phyloP scores from a whole-genome alignment of 129 eudicot genomes.

The Tagetes patula region DNA sequence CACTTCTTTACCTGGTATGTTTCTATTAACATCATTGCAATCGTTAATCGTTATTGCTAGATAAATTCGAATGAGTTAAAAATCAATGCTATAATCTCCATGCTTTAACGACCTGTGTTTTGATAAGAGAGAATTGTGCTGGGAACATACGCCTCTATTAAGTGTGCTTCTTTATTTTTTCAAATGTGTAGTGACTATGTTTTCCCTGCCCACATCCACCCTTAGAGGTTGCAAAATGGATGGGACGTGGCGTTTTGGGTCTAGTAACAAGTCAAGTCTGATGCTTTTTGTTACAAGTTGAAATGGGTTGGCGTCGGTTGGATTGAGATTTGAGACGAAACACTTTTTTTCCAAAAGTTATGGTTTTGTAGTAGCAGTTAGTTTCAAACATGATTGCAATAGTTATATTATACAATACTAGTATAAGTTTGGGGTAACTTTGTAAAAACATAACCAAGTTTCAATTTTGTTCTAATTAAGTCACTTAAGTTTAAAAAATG shows the following conservation, averaged over 20 bases:
- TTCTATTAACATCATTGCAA: not conserved
- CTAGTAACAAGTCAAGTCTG: not conserved
- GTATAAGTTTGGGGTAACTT: not conserved
- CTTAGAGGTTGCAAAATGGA: not conserved
- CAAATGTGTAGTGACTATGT: not conserved
- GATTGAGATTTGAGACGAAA: not conserved
- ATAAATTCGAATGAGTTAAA: conserved; percentile 6
- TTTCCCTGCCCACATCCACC: not conserved
- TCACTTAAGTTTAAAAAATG: too few relatives aligned
- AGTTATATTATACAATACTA: not conserved
- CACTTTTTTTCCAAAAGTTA: not conserved
- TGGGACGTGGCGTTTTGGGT: not conserved
- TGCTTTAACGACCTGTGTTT: not conserved
- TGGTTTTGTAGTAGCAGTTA: not conserved
- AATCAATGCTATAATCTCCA: not conserved
- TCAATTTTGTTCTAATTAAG: too few relatives aligned
- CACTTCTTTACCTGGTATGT: conserved; percentile 88
- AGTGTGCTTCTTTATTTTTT: not conserved
- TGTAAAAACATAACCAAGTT: too few relatives aligned
- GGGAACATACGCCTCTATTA: not conserved
- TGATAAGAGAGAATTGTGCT: not conserved
- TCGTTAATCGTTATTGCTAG: not conserved
- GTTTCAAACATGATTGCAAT: not conserved
- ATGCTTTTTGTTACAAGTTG: not conserved
- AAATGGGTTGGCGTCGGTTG: not conserved